Conservation (phyloP, 1,139 yeast genomes). For the Candida tetrigidarum region DNA sequence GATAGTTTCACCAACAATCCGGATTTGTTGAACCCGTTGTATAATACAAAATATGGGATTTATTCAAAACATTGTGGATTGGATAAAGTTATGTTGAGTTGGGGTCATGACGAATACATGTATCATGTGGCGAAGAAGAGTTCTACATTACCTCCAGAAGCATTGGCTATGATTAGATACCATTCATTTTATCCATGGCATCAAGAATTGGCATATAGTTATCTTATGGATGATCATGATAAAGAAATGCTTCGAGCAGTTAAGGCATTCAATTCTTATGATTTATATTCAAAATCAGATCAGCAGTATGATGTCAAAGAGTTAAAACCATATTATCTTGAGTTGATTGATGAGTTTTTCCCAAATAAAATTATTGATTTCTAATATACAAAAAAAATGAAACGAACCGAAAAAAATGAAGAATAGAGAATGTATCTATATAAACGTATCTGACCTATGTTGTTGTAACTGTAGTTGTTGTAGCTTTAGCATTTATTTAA, state of each 20-base stretch:
- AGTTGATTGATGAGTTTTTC: slow-evolving; percentile 68
- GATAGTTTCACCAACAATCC: slow-evolving; percentile 65
- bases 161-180: slow-evolving; percentile 73
- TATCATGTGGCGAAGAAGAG: slow-evolving; percentile 70
- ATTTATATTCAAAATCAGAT: slow-evolving; percentile 67
- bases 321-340: slow-evolving; percentile 60
- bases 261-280: slow-evolving; percentile 68
- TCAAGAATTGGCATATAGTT: slow-evolving; percentile 66
- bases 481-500: slow-evolving; percentile 25
- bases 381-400: slow-evolving; percentile 25
- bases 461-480: too few species aligned
- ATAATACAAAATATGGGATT: slow-evolving; percentile 68
- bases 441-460: too few species aligned
- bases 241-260: slow-evolving; percentile 66
- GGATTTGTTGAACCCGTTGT: slow-evolving; percentile 64
- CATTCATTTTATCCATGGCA: slow-evolving; percentile 83
- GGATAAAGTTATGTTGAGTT: slow-evolving; percentile 71
- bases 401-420: not conserved
- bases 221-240: slow-evolving; percentile 70
- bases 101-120: slow-evolving; percentile 86
- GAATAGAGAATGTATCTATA: not conserved
- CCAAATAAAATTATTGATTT: slow-evolving; percentile 62
- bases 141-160: slow-evolving; percentile 66
- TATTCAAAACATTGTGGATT: slow-evolving; percentile 68
- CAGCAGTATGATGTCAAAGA: slow-evolving; percentile 49